phyloP scores from a whole-genome alignment of 352 stramenopile genomes.

The Sclerospora graminicola region DNA sequence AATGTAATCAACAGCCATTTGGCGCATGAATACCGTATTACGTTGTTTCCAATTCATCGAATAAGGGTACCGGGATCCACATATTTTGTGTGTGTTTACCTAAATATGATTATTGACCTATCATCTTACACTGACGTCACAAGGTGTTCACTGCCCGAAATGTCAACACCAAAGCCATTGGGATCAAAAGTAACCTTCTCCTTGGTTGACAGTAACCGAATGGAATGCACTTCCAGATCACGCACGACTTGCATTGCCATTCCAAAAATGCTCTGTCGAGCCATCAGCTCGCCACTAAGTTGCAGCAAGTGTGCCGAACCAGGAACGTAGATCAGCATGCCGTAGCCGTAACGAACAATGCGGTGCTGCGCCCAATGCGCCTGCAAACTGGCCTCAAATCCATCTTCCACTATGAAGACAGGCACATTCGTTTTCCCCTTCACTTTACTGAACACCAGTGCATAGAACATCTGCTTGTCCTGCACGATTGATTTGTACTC shows the following conservation, averaged over 20 bases:
- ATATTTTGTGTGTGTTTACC: no score
- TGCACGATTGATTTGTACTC: constrained; percentile 57
- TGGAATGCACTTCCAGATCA: constrained; percentile 43
- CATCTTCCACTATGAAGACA: constrained; percentile 65
- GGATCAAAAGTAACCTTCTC: constrained; percentile 48
- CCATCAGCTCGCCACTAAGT: constrained; percentile 78
- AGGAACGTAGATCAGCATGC: constrained; percentile 56
- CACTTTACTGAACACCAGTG: constrained; percentile 41
- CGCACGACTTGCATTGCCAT: constrained; percentile 67
- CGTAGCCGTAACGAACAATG: constrained; percentile 28
- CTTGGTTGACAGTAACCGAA: constrained; percentile 35
- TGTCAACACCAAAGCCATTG: constrained; percentile 49
- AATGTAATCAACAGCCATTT: no score
- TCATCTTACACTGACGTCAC: constrained; percentile 14
- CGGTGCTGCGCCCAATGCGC: constrained; percentile 65
- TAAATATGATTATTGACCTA: no score
- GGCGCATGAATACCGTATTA: no score
- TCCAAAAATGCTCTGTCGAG: constrained; percentile 73
- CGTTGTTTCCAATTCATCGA: no score
- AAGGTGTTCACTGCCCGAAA: constrained; percentile 23
- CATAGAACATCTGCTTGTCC: constrained; percentile 43
- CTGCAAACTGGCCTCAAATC: constrained; percentile 29
- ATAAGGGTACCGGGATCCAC: no score
- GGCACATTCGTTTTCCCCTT: constrained; percentile 22
- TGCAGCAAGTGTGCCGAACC: constrained; percentile 49